phyloP scores from a whole-genome alignment of 345 rosid genomes.

The Sonneratia caseolaris region DNA sequence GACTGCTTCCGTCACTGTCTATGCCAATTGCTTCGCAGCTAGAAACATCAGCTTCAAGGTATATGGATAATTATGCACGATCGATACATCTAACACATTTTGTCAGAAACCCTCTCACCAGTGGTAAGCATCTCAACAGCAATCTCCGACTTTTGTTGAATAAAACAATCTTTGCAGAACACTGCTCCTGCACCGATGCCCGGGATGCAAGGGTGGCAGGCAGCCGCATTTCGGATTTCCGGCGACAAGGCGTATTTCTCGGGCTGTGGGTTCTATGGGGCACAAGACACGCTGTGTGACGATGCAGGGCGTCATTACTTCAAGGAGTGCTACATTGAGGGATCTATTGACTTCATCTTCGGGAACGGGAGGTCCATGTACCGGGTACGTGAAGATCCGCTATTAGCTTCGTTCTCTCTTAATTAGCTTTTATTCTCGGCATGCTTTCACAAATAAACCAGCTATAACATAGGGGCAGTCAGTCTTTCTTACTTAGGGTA shows the following conservation, averaged over 20 bases:
- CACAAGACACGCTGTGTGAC: slow-evolving; percentile 89
- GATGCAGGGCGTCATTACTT: slow-evolving; percentile 95
- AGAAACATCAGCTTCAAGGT: slow-evolving; percentile 92
- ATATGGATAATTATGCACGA: background rate
- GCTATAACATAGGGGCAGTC: background rate
- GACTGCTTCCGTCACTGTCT: slow-evolving; percentile 85
- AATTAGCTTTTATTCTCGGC: background rate
- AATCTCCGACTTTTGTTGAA: background rate
- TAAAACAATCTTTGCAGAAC: slow-evolving; percentile 28
- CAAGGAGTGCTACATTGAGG: slow-evolving; percentile 85
- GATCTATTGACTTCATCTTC: slow-evolving; percentile 88
- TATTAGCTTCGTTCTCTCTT: background rate
- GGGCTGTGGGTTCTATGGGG: slow-evolving; percentile 86
- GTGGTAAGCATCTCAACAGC: background rate
- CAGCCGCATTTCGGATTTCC: slow-evolving; percentile 80
- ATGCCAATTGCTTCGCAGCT: slow-evolving; percentile 75
- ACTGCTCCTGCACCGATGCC: slow-evolving; percentile 95
- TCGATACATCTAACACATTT: too few species aligned
- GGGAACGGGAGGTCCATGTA: slow-evolving; percentile 96
- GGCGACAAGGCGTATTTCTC: slow-evolving; percentile 90
- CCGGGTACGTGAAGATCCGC: slow-evolving; percentile 30
- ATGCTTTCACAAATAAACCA: too few species aligned
- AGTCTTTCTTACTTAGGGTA: too few species aligned
- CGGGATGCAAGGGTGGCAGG: slow-evolving; percentile 94
- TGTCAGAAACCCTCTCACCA: background rate